A percentile compares a stretch with the other conserved stretches of the same genome.
Evolutionary conservation across 768 basidiomycete genomes (phyloP).

Genomic region (Rhodotorula kratochvilovae): DNA sequence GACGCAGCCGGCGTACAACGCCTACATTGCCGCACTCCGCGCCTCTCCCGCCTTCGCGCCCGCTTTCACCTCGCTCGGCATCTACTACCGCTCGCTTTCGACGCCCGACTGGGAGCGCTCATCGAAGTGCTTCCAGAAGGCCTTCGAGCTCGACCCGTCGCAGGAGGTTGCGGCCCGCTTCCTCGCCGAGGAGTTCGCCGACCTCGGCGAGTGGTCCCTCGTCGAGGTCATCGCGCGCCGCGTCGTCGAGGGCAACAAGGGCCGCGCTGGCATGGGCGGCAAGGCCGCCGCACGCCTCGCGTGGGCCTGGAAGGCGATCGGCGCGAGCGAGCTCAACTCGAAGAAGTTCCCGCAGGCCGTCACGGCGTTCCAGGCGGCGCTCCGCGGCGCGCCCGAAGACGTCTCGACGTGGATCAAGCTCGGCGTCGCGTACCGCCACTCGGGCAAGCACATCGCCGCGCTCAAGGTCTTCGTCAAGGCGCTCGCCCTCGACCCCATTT

Average conservation of each 20-base stretch:
- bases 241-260: constrained; percentile 90
- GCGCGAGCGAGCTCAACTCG: constrained; percentile 68
- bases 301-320: constrained; percentile 98
- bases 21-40: constrained; percentile 75
- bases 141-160: constrained; percentile 88
- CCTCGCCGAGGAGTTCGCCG: constrained; percentile 82
- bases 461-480: constrained; percentile 78
- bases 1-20: constrained; percentile 64
- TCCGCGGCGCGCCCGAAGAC: constrained; percentile 56
- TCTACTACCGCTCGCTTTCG: constrained; percentile 71
- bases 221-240: constrained; percentile 90
- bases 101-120: constrained; percentile 79
- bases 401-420: constrained; percentile 80
- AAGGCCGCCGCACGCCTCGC: constrained; percentile 65
- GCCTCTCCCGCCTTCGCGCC: constrained; percentile 72
- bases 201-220: constrained; percentile 89
- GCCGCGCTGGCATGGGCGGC: constrained; percentile 58
- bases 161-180: constrained; percentile 78
- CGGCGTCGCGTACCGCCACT: constrained; percentile 82
- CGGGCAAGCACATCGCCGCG: constrained; percentile 82
- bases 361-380: constrained; percentile 40
- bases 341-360: constrained; percentile 40
- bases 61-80: constrained; percentile 86
- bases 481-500: constrained; percentile 63
- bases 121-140: constrained; percentile 94